These are phyloP conservation scores for Cercophora scortea DNA, from an alignment of 495 filamentous ascomycete genomes.

Conservation along the genomic window DNA sequence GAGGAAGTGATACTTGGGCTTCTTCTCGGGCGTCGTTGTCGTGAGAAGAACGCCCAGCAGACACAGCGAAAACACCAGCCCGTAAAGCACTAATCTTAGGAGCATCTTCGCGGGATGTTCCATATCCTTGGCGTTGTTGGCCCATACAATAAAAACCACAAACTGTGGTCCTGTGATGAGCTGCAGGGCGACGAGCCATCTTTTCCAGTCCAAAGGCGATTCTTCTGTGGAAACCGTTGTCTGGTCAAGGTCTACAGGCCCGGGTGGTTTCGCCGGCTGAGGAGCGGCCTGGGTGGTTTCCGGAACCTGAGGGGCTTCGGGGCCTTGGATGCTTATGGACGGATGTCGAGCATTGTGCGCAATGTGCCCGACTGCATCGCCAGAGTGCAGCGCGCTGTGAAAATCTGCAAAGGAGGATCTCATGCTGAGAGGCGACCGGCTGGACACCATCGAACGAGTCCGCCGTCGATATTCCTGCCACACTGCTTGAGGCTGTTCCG, in stretches of 20 bases:
- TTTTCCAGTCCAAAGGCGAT: conserved; percentile 61
- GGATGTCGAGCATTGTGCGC: background rate
- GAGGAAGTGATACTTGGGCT: conserved; percentile 60
- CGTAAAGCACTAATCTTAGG: conserved; percentile 56
- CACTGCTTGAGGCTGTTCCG: conserved; percentile 32
- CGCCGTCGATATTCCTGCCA: conserved; percentile 47
- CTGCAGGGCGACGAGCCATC: conserved; percentile 81
- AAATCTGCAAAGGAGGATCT: conserved; percentile 8
- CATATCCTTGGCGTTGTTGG: conserved; percentile 50
- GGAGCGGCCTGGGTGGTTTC: background rate
- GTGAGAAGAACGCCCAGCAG: conserved; percentile 55
- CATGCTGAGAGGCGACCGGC: conserved; percentile 4
- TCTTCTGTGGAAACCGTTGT: conserved; percentile 17
- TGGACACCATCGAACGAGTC: conserved; percentile 22
- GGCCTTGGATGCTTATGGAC: background rate
- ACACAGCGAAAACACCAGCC: conserved; percentile 61
- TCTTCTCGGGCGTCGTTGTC: conserved; percentile 49
- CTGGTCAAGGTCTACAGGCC: conserved; percentile 15
- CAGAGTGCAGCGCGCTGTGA: too few species aligned
- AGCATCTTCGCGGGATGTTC: conserved; percentile 33
- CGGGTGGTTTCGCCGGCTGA: conserved; percentile 14
- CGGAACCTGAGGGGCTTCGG: background rate
- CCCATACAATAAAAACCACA: conserved; percentile 68
- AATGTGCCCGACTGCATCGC: too few species aligned
- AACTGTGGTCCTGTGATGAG: conserved; percentile 85